Evolutionary conservation across 108 stramenopile genomes (phyloP).

Genomic region (Conticribra weissflogii): DNA sequence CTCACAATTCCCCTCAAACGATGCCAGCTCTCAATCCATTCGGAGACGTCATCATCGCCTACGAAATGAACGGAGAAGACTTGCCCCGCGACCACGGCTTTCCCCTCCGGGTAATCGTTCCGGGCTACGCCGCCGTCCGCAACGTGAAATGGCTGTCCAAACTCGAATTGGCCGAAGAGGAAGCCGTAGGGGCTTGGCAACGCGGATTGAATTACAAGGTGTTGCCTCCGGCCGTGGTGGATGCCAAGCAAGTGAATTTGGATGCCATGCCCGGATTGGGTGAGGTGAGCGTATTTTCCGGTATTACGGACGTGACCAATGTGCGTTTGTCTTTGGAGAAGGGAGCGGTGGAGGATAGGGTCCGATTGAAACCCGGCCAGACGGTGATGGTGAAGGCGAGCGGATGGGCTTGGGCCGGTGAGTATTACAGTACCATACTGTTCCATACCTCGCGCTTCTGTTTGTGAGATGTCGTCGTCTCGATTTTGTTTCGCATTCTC

Average conservation of each 20-base stretch:
- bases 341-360: conserved; percentile 10
- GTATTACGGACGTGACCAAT: conserved; percentile 65
- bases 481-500: too few species aligned
- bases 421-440: too few species aligned
- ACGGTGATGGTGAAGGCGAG: conserved; percentile 58
- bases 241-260: conserved; percentile 69
- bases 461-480: too few species aligned
- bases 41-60: conserved; percentile 94
- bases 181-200: conserved; percentile 84
- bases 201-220: conserved; percentile 88
- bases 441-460: too few species aligned
- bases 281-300: conserved; percentile 77
- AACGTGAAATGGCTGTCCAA: conserved; percentile 85
- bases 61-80: conserved; percentile 95
- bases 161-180: conserved; percentile 61
- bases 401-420: conserved; percentile 89
- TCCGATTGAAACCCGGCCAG: conserved; percentile 60
- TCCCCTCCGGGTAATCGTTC: conserved; percentile 94
- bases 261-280: conserved; percentile 75
- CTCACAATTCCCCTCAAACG: too few species aligned
- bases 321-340: not conserved
- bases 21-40: conserved; percentile 82
- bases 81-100: conserved; percentile 95
- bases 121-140: conserved; percentile 89
- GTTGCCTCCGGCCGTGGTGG: conserved; percentile 74